These are phyloP conservation scores for Pulveroboletus sp. DNA, from an alignment of 768 basidiomycete genomes.

Conservation along the genomic window DNA sequence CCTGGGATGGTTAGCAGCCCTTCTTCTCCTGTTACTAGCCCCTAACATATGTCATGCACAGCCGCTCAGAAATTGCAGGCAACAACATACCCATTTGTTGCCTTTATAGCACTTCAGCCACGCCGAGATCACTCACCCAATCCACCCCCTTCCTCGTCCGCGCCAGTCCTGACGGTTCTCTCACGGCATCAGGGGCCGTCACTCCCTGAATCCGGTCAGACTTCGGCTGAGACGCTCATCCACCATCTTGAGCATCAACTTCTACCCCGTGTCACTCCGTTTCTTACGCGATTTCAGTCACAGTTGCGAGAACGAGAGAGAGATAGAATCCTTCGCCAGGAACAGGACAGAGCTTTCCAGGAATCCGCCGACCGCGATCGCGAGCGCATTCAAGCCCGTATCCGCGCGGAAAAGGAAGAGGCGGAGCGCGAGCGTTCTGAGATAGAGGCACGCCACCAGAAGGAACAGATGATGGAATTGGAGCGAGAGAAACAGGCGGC, in stretches of 20 bases:
- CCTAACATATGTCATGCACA: slow-evolving; percentile 14
- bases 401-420: slow-evolving; percentile 42
- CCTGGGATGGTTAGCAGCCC: slow-evolving; percentile 59
- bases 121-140: slow-evolving; percentile 40
- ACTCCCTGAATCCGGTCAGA: slow-evolving; percentile 46
- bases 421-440: slow-evolving; percentile 33
- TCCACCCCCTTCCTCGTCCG: slow-evolving; percentile 33
- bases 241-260: slow-evolving; percentile 68
- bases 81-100: slow-evolving; percentile 90
- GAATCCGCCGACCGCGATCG: slow-evolving; percentile 62
- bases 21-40: background rate
- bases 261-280: slow-evolving; percentile 76
- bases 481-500: slow-evolving; percentile 36
- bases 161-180: slow-evolving; percentile 69
- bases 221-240: slow-evolving; percentile 59
- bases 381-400: slow-evolving; percentile 57
- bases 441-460: slow-evolving; percentile 28
- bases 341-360: slow-evolving; percentile 77
- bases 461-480: slow-evolving; percentile 34
- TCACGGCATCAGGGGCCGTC: slow-evolving; percentile 78
- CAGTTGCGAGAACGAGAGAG: slow-evolving; percentile 47
- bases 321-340: slow-evolving; percentile 64
- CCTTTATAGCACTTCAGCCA: slow-evolving; percentile 86
- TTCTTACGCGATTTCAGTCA: slow-evolving; percentile 58
- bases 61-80: slow-evolving; percentile 74